These are phyloP conservation scores for Microcyclosporella mali DNA, from an alignment of 2,329 filamentous ascomycete genomes.

Conservation along the genomic window DNA sequence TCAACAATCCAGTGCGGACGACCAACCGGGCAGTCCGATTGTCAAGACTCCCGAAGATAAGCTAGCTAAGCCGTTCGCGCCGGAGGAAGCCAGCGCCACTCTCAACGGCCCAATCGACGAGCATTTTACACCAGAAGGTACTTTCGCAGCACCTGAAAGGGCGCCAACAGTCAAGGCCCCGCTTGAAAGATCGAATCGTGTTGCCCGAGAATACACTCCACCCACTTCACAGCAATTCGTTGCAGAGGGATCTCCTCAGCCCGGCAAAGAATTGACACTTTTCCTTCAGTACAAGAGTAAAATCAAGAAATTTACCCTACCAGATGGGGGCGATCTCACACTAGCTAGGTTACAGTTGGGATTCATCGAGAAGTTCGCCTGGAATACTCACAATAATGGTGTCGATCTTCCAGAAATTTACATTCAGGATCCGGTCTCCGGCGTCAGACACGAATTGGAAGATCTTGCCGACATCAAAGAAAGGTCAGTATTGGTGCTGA, in stretches of 20 bases:
- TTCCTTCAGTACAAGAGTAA: conserved; percentile 96
- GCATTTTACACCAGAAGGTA: conserved; percentile 16
- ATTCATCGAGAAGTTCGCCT: conserved; percentile 98
- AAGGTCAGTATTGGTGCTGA: conserved; percentile 86
- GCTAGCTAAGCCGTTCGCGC: conserved; percentile 36
- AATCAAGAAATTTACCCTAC: conserved; percentile 89
- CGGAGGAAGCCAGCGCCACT: conserved; percentile 25
- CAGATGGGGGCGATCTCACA: conserved; percentile 78
- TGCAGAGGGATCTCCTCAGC: conserved; percentile 58
- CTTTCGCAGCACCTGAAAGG: conserved; percentile 9
- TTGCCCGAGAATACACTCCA: conserved; percentile 30
- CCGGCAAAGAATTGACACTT: conserved; percentile 81
- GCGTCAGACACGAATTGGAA: conserved; percentile 93
- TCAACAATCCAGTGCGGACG: conserved; percentile 10
- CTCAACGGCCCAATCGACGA: conserved; percentile 33
- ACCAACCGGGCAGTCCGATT: conserved; percentile 39
- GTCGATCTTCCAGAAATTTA: conserved; percentile 93
- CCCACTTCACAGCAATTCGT: conserved; percentile 37
- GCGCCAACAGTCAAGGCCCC: conserved; percentile 8
- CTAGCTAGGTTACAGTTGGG: conserved; percentile 85
- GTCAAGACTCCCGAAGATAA: conserved; percentile 63
- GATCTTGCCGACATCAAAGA: conserved; percentile 92
- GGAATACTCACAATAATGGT: conserved; percentile 94
- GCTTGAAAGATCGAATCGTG: conserved; percentile 12
- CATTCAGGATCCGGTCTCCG: conserved; percentile 91